Conservation (phyloP, 2,329 filamentous ascomycete species). For the Fusarium nelsonii region DNA sequence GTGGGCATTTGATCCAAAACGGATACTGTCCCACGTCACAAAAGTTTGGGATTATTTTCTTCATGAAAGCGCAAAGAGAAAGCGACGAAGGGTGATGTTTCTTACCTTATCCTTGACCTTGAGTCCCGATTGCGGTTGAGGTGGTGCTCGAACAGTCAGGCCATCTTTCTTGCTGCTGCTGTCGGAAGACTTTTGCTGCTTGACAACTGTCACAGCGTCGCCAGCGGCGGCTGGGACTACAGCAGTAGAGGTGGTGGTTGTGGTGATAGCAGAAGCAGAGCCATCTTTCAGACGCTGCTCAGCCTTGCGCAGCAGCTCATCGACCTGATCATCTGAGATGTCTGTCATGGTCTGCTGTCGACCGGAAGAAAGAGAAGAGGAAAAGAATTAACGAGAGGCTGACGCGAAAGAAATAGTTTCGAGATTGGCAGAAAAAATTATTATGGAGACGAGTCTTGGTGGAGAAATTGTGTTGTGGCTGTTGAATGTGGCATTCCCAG, state of each 20-base stretch:
- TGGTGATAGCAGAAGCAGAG: slow-evolving; percentile 29
- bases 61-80: slow-evolving; percentile 53
- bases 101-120: slow-evolving; percentile 50
- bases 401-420: slow-evolving; percentile 41
- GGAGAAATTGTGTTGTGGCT: background rate
- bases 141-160: slow-evolving; percentile 45
- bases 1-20: slow-evolving; percentile 66
- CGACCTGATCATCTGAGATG: slow-evolving; percentile 49
- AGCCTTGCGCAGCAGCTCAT: slow-evolving; percentile 51
- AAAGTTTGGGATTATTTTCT: slow-evolving; percentile 53
- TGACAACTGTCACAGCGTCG: slow-evolving; percentile 26
- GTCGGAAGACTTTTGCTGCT: slow-evolving; percentile 36
- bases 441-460: slow-evolving; percentile 19
- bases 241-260: slow-evolving; percentile 26
- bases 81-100: background rate
- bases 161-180: slow-evolving; percentile 44
- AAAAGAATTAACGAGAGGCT: slow-evolving; percentile 25
- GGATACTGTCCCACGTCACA: slow-evolving; percentile 56
- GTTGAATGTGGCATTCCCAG: background rate
- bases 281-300: slow-evolving; percentile 51
- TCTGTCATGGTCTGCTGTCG: slow-evolving; percentile 49
- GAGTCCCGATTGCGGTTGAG: slow-evolving; percentile 39
- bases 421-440: slow-evolving; percentile 34
- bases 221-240: slow-evolving; percentile 33
- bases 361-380: slow-evolving; percentile 32